Evolutionary conservation across 768 basidiomycete genomes (phyloP).

Genomic region (Kwoniella newhampshirensis): DNA sequence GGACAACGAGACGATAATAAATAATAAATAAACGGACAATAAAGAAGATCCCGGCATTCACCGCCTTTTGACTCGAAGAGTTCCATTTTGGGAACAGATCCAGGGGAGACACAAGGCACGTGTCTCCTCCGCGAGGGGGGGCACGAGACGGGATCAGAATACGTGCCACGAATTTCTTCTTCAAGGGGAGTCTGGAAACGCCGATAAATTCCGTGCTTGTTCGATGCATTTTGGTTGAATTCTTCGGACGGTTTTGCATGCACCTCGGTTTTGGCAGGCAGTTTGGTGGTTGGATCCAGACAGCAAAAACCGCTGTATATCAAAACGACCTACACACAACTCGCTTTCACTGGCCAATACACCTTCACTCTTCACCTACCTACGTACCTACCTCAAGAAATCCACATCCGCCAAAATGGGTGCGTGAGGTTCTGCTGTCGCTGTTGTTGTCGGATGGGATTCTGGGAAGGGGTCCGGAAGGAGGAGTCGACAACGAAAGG

Average conservation of each 20-base stretch:
- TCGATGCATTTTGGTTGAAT: not conserved
- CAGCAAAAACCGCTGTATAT: too few relatives aligned
- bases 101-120: too few relatives aligned
- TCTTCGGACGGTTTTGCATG: too few relatives aligned
- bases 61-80: too few relatives aligned
- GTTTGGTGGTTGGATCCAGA: too few relatives aligned
- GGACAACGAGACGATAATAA: too few relatives aligned
- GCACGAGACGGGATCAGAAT: not conserved
- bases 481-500: not conserved
- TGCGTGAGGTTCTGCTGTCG: slow-evolving; percentile 22
- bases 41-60: too few relatives aligned
- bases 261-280: too few relatives aligned
- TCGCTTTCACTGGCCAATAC: not conserved
- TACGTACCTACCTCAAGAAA: slow-evolving; percentile 14
- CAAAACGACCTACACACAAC: not conserved
- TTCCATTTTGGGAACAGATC: slow-evolving; percentile 12
- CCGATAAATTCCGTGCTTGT: slow-evolving; percentile 30
- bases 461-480: not conserved
- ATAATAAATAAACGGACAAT: too few relatives aligned
- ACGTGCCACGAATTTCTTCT: not conserved
- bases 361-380: slow-evolving; percentile 4
- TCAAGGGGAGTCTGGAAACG: slow-evolving; percentile 8
- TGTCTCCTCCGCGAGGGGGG: too few relatives aligned
- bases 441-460: not conserved
- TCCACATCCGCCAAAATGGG: slow-evolving; percentile 46